Percentiles rank a stretch among this genome's conserved stretches.
Conservation (phyloP, 768 basidiomycete genomes). For the Xanthoconium purpureum region DNA sequence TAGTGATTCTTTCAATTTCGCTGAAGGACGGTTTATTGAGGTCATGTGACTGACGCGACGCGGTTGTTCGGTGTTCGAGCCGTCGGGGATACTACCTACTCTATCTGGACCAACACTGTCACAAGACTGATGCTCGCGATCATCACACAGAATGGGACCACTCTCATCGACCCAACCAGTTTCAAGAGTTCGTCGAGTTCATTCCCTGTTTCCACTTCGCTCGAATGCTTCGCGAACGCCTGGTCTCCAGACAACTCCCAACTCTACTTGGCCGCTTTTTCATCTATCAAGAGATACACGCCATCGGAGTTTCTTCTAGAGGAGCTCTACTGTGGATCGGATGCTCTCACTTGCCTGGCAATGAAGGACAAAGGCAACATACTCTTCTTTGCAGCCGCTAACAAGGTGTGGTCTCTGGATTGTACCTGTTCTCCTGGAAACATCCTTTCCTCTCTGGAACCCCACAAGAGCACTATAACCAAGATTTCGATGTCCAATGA, state of each 20-base stretch:
- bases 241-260: constrained; percentile 59
- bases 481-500: constrained; percentile 62
- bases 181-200: constrained; percentile 46
- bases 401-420: constrained; percentile 52
- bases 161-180: constrained; percentile 43
- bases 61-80: constrained; percentile 7
- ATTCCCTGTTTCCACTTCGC: constrained; percentile 37
- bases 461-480: constrained; percentile 49
- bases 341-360: constrained; percentile 30
- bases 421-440: constrained; percentile 37
- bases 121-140: constrained; percentile 50
- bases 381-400: constrained; percentile 46
- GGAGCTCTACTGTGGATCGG: constrained; percentile 38
- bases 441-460: constrained; percentile 46
- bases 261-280: constrained; percentile 51
- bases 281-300: constrained; percentile 53
- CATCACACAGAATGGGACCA: constrained; percentile 46
- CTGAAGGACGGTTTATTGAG: neutral
- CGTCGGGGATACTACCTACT: too few relatives aligned
- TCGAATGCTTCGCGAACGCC: constrained; percentile 26
- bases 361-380: constrained; percentile 36
- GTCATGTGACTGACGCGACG: constrained; percentile 29
- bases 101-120: constrained; percentile 1
- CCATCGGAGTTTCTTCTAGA: constrained; percentile 42
- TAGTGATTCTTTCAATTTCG: too few relatives aligned